These are phyloP conservation scores for Sphagnum fallax DNA, from an alignment of 228 moss, liverwort and hornwort genomes.

Conservation along the genomic window DNA sequence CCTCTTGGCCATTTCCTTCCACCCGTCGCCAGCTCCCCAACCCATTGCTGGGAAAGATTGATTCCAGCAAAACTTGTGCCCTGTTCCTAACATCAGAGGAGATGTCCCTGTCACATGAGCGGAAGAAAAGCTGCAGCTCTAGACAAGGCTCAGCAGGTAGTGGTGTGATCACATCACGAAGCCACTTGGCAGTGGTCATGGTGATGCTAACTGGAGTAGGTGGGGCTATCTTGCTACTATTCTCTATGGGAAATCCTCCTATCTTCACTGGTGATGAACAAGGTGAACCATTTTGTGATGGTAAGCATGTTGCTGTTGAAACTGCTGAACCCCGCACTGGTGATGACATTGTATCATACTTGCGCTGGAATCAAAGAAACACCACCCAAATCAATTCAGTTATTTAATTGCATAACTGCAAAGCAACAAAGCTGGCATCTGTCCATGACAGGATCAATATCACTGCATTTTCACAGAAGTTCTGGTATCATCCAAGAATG, in stretches of 20 bases:
- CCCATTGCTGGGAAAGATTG: constrained; percentile 52
- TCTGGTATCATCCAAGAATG: too few relatives aligned
- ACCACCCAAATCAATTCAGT: constrained; percentile 1
- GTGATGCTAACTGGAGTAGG: constrained; percentile 94
- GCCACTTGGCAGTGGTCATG: constrained; percentile 99
- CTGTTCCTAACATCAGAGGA: constrained; percentile 56
- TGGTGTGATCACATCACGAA: constrained; percentile 77
- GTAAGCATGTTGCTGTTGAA: constrained; percentile 67
- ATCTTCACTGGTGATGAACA: constrained; percentile 75
- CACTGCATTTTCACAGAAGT: too few relatives aligned
- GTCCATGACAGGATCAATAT: too few relatives aligned
- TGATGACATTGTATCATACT: constrained; percentile 70
- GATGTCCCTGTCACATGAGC: constrained; percentile 71
- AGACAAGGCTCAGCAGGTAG: constrained; percentile 64
- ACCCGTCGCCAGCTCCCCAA: constrained; percentile 56
- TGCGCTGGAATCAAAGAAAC: constrained; percentile 50
- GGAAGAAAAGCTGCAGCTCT: constrained; percentile 68
- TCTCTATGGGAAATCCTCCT: constrained; percentile 28
- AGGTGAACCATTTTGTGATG: constrained; percentile 65
- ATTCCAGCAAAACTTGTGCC: constrained; percentile 62
- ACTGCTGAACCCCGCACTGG: constrained; percentile 55
- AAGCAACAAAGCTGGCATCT: too few relatives aligned
- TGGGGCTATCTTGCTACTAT: constrained; percentile 60
- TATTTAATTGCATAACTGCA: too few relatives aligned
- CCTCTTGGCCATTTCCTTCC: constrained; percentile 51